Base-by-base conservation (phyloP, 2,329 filamentous ascomycete genomes). In the Zymoseptoria brevis region DNA sequence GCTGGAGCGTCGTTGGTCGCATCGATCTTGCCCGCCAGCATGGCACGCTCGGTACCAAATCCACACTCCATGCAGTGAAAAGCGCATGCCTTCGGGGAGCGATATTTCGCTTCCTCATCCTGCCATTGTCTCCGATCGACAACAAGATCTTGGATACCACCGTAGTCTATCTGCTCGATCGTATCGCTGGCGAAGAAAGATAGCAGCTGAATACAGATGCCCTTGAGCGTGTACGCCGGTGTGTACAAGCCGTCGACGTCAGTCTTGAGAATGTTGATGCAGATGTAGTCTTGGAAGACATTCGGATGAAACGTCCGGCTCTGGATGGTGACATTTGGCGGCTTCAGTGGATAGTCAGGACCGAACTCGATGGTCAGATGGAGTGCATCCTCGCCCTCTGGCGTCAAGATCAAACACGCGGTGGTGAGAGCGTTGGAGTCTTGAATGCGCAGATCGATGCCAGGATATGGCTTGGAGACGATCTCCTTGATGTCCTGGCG, bases 191-290 rank as follows among this genome's bases (percentile, higher is more conserved):
- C 53, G 55, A 66, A 67, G 57, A 67, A 66, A 52, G 55, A 61
- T 19, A 68, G 57, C 24, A 68, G 57, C 62, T 68, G 65, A 19
- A 67, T 67, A 57, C 63, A 67, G 51, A 68, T 64, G 29, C 62
- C 59, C 45, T 66, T 65, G 13, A 68, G 59, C 1, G 64, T 67
- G 53, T 68, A 68, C 3, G 64, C 65, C 11, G 65, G 61, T 4
- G 62, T 67, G 49, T 65, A 66, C 35, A 41, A 16, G 8, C 54
- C 63, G 19, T 62, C 58, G 11, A 41, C 16, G 19, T 50, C 56
- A 13, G 30, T 54, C 51, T 59, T 60, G 13, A 66, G 59, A 26
- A 68, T 63, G 22, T 58, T 60, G 50, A 61, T 62, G 50, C 66
- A 68, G 22, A 68, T 63, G 55, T 62, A 64, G 48, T 62, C 59